Percentiles rank a stretch among this genome's conserved stretches.
phyloP scores from a whole-genome alignment of 768 basidiomycete genomes.

The Pleurotus salmoneostramineus region DNA sequence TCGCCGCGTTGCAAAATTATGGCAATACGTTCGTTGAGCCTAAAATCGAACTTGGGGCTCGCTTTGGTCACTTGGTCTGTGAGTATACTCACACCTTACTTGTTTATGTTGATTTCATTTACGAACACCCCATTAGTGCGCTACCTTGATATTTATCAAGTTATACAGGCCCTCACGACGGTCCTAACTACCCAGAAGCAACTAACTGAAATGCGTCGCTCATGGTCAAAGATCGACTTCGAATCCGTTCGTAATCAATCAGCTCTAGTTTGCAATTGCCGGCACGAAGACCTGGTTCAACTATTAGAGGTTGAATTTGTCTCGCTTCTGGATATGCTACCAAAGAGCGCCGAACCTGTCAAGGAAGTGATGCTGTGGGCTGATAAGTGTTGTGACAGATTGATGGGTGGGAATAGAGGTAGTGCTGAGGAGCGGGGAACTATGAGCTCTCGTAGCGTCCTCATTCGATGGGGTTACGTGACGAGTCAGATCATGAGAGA shows the following conservation, averaged over 20 bases:
- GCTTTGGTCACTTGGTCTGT: conserved; percentile 89
- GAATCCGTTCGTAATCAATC: conserved; percentile 90
- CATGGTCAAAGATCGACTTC: conserved; percentile 87
- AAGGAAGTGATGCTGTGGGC: conserved; percentile 89
- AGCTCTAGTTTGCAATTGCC: conserved; percentile 90
- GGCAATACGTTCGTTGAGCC: conserved; percentile 89
- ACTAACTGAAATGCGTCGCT: conserved; percentile 78
- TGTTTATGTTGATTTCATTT: conserved; percentile 5
- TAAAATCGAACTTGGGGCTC: conserved; percentile 86
- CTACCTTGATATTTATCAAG: conserved; percentile 90
- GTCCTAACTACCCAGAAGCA: conserved; percentile 87
- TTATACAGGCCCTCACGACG: conserved; percentile 85
- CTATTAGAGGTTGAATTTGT: conserved; percentile 84
- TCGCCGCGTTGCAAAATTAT: conserved; percentile 77
- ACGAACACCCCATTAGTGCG: conserved; percentile 50
- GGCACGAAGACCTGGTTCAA: conserved; percentile 85
- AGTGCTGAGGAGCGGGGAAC: conserved; percentile 69
- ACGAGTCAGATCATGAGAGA: conserved; percentile 93
- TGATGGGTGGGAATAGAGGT: conserved; percentile 68
- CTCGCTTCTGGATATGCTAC: conserved; percentile 63
- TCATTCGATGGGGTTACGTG: conserved; percentile 92
- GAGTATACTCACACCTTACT: conserved; percentile 27
- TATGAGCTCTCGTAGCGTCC: conserved; percentile 82
- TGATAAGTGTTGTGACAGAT: conserved; percentile 81
- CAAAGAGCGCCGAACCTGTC: conserved; percentile 76